Conservation (phyloP, 305 asterid genomes). For the Withania somnifera region DNA sequence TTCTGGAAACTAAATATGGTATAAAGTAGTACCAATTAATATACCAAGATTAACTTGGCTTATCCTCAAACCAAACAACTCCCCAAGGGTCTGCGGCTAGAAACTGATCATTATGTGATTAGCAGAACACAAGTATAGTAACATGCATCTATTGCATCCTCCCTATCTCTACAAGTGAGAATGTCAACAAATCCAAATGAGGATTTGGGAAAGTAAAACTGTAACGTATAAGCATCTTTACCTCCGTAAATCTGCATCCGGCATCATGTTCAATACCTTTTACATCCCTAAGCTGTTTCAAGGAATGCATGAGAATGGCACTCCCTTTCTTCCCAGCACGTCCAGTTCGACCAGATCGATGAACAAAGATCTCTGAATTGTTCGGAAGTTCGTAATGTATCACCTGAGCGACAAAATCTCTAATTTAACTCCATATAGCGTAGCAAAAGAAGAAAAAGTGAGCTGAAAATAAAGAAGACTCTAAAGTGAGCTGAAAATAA, state of each 20-base stretch:
- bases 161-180: background rate
- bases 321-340: constrained; percentile 96
- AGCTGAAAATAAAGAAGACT: background rate
- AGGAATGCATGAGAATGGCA: constrained; percentile 65
- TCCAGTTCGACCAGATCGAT: constrained; percentile 95
- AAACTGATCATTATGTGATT: background rate
- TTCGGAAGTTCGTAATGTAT: constrained; percentile 84
- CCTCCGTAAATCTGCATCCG: constrained; percentile 72
- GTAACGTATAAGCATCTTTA: constrained; percentile 5
- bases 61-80: background rate
- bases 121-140: background rate
- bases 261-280: constrained; percentile 75
- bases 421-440: background rate
- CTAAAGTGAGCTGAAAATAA: background rate
- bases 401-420: constrained; percentile 40
- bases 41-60: background rate
- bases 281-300: constrained; percentile 53
- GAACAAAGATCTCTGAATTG: constrained; percentile 73
- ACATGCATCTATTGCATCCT: background rate
- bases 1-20: background rate
- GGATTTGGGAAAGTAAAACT: background rate
- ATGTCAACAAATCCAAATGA: background rate
- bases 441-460: background rate
- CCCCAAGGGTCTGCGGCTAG: background rate
- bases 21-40: background rate